phyloP scores from a whole-genome alignment of 2,329 filamentous ascomycete species.

The Cryphonectria radicalis region DNA sequence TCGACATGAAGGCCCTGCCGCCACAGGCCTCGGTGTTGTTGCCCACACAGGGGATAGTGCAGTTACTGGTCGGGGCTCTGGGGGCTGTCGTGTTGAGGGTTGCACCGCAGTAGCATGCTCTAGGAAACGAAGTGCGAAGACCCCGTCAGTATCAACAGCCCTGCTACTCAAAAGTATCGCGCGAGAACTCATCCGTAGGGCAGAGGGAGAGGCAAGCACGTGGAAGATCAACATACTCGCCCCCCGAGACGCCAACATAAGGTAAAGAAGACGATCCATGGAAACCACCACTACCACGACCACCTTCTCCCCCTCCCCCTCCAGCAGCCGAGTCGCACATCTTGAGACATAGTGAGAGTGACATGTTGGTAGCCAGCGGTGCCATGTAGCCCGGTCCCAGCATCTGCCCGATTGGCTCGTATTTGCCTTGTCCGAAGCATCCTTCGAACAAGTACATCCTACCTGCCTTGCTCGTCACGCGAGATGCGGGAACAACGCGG shows the following conservation, averaged over 20 bases:
- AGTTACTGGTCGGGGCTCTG: not conserved
- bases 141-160: not conserved
- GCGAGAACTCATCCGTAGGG: not conserved
- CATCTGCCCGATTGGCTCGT: not conserved
- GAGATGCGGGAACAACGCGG: not conserved
- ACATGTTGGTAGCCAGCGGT: not conserved
- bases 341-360: slow-evolving; percentile 19
- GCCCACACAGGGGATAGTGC: slow-evolving; percentile 13
- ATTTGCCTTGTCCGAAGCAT: slow-evolving; percentile 12
- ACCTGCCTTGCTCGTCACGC: not conserved
- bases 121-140: not conserved
- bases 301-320: not conserved
- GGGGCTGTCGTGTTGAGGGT: slow-evolving; percentile 7
- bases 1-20: slow-evolving; percentile 9
- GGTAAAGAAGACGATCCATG: not conserved
- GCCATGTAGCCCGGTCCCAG: slow-evolving; percentile 15
- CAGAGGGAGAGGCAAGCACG: not conserved
- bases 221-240: slow-evolving; percentile 6
- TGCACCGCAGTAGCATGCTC: slow-evolving; percentile 24
- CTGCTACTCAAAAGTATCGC: not conserved
- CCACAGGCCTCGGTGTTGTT: slow-evolving; percentile 18
- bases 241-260: slow-evolving; percentile 20
- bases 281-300: not conserved
- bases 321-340: slow-evolving; percentile 8
- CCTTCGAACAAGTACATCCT: slow-evolving; percentile 18